These are phyloP conservation scores for Neophaeococcomyces aloes DNA, from an alignment of 2,329 filamentous ascomycete genomes.

Conservation along the genomic window DNA sequence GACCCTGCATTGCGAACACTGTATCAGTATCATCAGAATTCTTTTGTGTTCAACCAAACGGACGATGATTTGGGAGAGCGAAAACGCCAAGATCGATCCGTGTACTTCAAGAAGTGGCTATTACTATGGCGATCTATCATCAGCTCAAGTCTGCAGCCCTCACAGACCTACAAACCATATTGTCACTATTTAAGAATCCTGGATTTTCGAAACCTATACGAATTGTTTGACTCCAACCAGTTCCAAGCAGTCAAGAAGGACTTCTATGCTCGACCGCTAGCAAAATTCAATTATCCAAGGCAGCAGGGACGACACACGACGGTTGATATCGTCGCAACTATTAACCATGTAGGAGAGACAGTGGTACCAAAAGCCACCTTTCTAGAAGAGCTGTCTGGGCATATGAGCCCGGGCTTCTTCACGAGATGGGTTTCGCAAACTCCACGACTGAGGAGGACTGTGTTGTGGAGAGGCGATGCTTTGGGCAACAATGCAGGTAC, in stretches of 20 bases:
- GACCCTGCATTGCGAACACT: slow-evolving; percentile 50
- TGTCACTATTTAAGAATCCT: slow-evolving; percentile 56
- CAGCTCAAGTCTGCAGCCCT: slow-evolving; percentile 47
- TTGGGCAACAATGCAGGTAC: slow-evolving; percentile 45
- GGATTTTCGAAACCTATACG: slow-evolving; percentile 50
- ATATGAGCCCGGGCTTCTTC: slow-evolving; percentile 24
- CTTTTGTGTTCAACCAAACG: slow-evolving; percentile 19
- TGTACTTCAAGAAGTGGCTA: slow-evolving; percentile 47
- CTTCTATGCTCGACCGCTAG: slow-evolving; percentile 42
- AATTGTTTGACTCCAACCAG: slow-evolving; percentile 49
- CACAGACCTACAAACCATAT: slow-evolving; percentile 55
- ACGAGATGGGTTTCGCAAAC: slow-evolving; percentile 51
- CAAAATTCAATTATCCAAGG: slow-evolving; percentile 15
- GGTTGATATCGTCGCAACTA: slow-evolving; percentile 17
- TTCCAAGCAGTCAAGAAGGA: slow-evolving; percentile 49
- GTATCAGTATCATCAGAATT: slow-evolving; percentile 44
- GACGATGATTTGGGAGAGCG: slow-evolving; percentile 16
- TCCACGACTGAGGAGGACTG: slow-evolving; percentile 47
- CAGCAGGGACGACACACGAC: slow-evolving; percentile 13
- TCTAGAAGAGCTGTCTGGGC: slow-evolving; percentile 50
- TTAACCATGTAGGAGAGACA: slow-evolving; percentile 33
- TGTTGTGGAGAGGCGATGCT: slow-evolving; percentile 51
- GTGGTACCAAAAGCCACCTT: slow-evolving; percentile 40
- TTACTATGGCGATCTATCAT: slow-evolving; percentile 59
- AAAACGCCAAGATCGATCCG: slow-evolving; percentile 1